Percentiles rank a stretch among this genome's conserved stretches.
Conservation (phyloP, 2,329 filamentous ascomycete species). For the Purpureocillium lavendulum region DNA sequence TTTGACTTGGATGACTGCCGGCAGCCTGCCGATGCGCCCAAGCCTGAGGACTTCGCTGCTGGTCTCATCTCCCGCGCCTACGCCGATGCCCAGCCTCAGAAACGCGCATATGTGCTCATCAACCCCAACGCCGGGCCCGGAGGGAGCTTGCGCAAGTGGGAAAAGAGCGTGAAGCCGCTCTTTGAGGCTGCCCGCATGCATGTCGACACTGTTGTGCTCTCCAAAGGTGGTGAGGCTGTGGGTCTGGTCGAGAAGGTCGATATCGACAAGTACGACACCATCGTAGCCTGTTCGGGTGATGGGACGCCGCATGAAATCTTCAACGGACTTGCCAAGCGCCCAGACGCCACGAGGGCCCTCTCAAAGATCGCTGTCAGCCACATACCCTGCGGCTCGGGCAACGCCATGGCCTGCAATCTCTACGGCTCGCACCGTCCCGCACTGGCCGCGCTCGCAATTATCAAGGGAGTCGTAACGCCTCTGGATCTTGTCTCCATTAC, state of each 20-base stretch:
- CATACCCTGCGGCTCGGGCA: slow-evolving; percentile 87
- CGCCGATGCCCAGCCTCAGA: slow-evolving; percentile 54
- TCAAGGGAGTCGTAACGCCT: slow-evolving; percentile 80
- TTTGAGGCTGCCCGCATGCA: slow-evolving; percentile 73
- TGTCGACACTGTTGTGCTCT: slow-evolving; percentile 66
- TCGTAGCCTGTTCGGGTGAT: slow-evolving; percentile 87
- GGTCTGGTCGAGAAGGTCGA: slow-evolving; percentile 71
- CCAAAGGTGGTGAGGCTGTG: slow-evolving; percentile 65
- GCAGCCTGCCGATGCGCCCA: slow-evolving; percentile 17
- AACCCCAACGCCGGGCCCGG: slow-evolving; percentile 90
- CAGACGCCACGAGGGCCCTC: slow-evolving; percentile 68
- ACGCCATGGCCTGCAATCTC: slow-evolving; percentile 85
- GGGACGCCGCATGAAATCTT: slow-evolving; percentile 90
- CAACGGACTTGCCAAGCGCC: slow-evolving; percentile 75
- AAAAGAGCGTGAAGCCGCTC: slow-evolving; percentile 68
- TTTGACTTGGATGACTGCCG: slow-evolving; percentile 30
- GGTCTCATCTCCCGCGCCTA: slow-evolving; percentile 65
- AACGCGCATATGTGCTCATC: slow-evolving; percentile 78
- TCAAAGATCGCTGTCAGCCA: slow-evolving; percentile 73
- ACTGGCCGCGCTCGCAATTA: slow-evolving; percentile 69
- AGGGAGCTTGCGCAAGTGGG: slow-evolving; percentile 62
- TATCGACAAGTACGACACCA: slow-evolving; percentile 71
- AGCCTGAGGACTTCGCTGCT: slow-evolving; percentile 53
- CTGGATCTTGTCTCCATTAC: slow-evolving; percentile 84
- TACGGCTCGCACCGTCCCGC: slow-evolving; percentile 72